Conservation (phyloP, 1,139 yeast species). For the Maudiozyma humilis region DNA sequence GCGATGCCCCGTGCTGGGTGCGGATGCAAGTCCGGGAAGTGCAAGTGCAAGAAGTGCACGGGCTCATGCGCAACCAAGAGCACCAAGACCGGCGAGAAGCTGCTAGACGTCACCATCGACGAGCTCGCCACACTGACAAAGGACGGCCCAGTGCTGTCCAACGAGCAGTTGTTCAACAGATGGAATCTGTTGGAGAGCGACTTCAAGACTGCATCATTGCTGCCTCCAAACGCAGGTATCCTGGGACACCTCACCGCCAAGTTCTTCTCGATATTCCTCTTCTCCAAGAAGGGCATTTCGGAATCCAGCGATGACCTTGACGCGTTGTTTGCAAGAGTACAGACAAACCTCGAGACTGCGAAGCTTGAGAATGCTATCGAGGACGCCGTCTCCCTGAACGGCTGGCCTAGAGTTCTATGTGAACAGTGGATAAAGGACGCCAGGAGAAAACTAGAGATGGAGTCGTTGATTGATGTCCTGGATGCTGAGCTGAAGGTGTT, state of each 20-base stretch:
- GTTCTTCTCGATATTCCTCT: conserved; percentile 65
- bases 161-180: conserved; percentile 63
- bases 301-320: conserved; percentile 73
- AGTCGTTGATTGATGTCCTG: conserved; percentile 55
- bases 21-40: conserved; percentile 15
- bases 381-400: conserved; percentile 81
- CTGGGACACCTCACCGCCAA: conserved; percentile 82
- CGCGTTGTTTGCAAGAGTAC: conserved; percentile 79
- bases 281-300: conserved; percentile 53
- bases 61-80: conserved; percentile 14
- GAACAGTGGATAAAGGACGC: conserved; percentile 87
- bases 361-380: conserved; percentile 84
- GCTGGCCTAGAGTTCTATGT: conserved; percentile 88
- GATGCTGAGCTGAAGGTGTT: conserved; percentile 35
- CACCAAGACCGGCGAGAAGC: conserved; percentile 14
- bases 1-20: conserved; percentile 23
- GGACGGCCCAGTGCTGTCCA: conserved; percentile 29
- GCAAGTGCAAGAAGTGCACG: conserved; percentile 8
- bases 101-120: conserved; percentile 22
- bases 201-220: conserved; percentile 75
- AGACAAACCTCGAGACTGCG: conserved; percentile 65
- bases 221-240: conserved; percentile 93
- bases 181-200: conserved; percentile 78
- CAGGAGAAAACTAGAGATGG: conserved; percentile 80
- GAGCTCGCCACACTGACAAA: conserved; percentile 21